Base-by-base conservation (phyloP, 23 red algal genomes). In the Gracilaria gracilis region DNA sequence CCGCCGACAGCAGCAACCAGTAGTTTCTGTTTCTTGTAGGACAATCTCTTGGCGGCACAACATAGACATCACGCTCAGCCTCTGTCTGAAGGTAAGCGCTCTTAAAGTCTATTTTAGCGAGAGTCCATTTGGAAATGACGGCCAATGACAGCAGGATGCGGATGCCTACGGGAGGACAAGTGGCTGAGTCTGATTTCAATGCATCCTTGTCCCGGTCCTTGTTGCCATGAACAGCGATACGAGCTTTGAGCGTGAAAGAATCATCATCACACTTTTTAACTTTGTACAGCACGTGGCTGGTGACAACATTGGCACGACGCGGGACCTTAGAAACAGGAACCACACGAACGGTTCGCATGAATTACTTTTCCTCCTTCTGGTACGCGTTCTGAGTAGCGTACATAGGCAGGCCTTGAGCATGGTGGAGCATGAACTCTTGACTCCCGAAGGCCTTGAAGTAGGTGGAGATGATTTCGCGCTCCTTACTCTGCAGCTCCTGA, bases 91-190 rank as follows among this genome's bases (percentile, higher is more conserved):
- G 64, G 33, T 70, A 83, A 4, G 76, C 88, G 70, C 1, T 64
- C 35, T 92, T 92, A 49, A 92, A 54, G 48, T 92, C 88, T 0
- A 83, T 67, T 0, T 83, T 82, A 4, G 61, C 61, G 17, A 92
- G 61, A 29, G 6, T 58, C 88, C 88, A 92, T 8, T 51, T 70
- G 29, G 32, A 32, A 27, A 85, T 25, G 1, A 61, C 9, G 2
- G 82, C 27, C 15, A 85, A 25, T 9, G 82, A 85, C 3, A 69
- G n/a, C 20, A 85, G 82, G 21, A 85, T 85, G 6, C 82, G 61
- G 38, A 85, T 71, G 16, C 82, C 82, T 1, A 71, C 47, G 1
- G 82, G 82, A 9, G 59, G 36, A 51, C 82, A 85, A 5, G 64
- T 69, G 0, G 82, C 25, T 9, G 49, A 85, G 27, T 85, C 82